Conservation (phyloP, 2,329 filamentous ascomycete species). For the Teratosphaeria pseudoeucalypti region DNA sequence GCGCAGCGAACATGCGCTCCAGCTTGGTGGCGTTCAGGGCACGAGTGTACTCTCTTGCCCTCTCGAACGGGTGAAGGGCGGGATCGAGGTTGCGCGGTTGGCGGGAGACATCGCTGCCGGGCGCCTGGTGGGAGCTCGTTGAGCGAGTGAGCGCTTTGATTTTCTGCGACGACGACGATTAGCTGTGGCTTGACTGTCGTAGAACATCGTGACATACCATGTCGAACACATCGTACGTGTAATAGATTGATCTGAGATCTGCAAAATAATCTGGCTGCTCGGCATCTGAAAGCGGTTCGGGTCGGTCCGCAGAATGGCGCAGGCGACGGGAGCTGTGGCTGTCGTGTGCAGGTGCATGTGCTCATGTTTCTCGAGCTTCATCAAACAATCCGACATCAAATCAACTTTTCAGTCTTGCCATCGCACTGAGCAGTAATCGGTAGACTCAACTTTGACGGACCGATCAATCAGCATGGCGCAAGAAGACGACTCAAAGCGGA, state of each 20-base stretch:
- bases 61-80: constrained; percentile 79
- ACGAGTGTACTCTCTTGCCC: constrained; percentile 73
- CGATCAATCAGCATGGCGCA: constrained; percentile 33
- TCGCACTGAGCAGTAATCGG: background rate
- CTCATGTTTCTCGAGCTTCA: background rate
- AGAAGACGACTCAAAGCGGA: constrained; percentile 49
- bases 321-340: background rate
- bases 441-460: background rate
- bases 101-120: constrained; percentile 55
- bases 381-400: background rate
- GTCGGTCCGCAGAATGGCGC: background rate
- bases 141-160: constrained; percentile 59
- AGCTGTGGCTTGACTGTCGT: background rate
- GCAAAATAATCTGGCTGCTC: background rate
- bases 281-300: background rate
- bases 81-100: constrained; percentile 67
- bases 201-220: background rate
- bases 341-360: too few relatives aligned
- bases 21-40: constrained; percentile 80
- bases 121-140: constrained; percentile 52
- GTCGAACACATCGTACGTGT: background rate
- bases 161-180: constrained; percentile 30
- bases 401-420: background rate
- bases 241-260: background rate
- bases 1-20: constrained; percentile 80